These are phyloP conservation scores for Penicillium brasilianum DNA, from an alignment of 2,329 filamentous ascomycete species.

Conservation along the genomic window DNA sequence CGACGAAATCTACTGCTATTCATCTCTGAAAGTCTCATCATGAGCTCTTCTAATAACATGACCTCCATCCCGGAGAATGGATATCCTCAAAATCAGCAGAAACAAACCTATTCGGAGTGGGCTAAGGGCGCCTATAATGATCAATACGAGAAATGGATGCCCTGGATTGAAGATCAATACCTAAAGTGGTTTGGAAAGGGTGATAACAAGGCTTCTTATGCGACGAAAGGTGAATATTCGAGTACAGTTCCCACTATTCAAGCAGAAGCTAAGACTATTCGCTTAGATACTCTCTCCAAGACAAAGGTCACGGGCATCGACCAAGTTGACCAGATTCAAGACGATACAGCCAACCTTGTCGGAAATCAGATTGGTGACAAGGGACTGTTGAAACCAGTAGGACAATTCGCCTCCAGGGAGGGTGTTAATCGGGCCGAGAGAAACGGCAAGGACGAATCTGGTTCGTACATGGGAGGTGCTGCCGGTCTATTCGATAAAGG, in stretches of 20 bases:
- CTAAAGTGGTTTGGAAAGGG: constrained; percentile 59
- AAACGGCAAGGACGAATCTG: constrained; percentile 60
- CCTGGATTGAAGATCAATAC: constrained; percentile 63
- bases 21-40: neutral
- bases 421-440: constrained; percentile 60
- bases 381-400: constrained; percentile 56
- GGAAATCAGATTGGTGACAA: constrained; percentile 59
- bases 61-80: neutral
- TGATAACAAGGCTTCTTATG: constrained; percentile 62
- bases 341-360: constrained; percentile 55
- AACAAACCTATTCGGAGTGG: constrained; percentile 45
- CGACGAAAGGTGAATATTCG: constrained; percentile 53
- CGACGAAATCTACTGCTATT: neutral
- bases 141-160: constrained; percentile 62
- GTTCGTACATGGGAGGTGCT: constrained; percentile 41
- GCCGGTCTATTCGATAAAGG: constrained; percentile 4
- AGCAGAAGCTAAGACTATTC: neutral
- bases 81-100: constrained; percentile 21
- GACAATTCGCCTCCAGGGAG: constrained; percentile 56
- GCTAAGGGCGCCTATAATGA: constrained; percentile 55
- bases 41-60: neutral
- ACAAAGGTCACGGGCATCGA: constrained; percentile 57
- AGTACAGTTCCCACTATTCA: neutral
- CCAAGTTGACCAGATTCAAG: constrained; percentile 59
- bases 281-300: constrained; percentile 56